phyloP scores from a whole-genome alignment of 371 early-diverging fungal genomes.

The Smittium mucronatum region DNA sequence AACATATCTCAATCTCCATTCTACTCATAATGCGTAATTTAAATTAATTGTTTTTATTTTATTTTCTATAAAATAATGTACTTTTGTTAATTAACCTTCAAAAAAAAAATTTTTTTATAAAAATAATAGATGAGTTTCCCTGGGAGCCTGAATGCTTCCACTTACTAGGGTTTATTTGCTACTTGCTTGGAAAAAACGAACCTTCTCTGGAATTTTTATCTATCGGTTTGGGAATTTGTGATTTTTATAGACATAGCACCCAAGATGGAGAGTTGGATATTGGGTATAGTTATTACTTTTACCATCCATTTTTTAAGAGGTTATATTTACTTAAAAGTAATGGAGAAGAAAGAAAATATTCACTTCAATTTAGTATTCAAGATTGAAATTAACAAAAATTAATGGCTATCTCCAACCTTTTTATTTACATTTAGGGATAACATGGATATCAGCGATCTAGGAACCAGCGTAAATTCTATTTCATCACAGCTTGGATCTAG shows the following conservation, averaged over 20 bases:
- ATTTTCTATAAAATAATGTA: constrained; percentile 3
- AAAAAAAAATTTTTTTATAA: too few species aligned
- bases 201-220: constrained; percentile 19
- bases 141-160: constrained; percentile 33
- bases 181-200: constrained; percentile 22
- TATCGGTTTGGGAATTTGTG: constrained; percentile 21
- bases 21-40: neutral
- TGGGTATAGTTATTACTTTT: too few species aligned
- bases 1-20: neutral
- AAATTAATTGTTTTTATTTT: neutral
- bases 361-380: too few species aligned
- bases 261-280: neutral
- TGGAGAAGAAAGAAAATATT: too few species aligned
- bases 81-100: too few species aligned
- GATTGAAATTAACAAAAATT: too few species aligned
- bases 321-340: too few species aligned
- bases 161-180: constrained; percentile 32
- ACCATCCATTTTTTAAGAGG: too few species aligned
- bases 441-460: neutral
- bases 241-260: neutral
- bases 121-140: constrained; percentile 25
- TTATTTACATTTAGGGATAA: too few species aligned
- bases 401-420: too few species aligned
- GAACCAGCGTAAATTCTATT: constrained; percentile 1
- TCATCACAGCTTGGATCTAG: neutral